phyloP scores from a whole-genome alignment of 257 asterid genomes.

The Fraxinus pennsylvanica region DNA sequence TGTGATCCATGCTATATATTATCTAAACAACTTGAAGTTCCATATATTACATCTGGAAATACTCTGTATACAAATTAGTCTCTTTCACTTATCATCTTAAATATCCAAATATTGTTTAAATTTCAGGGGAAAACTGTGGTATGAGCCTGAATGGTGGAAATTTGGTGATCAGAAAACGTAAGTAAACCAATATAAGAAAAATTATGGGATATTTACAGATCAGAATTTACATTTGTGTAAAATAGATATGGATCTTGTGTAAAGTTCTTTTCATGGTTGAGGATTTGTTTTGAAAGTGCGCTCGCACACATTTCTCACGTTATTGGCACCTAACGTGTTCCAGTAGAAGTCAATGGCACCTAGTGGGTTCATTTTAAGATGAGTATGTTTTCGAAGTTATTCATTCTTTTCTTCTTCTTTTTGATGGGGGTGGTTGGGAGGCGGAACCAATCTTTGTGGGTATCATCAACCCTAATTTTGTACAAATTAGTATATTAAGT shows the following conservation, averaged over 20 bases:
- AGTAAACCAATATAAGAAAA: conserved; percentile 31
- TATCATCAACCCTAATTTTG: neutral
- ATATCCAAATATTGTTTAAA: conserved; percentile 14
- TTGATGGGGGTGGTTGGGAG: neutral
- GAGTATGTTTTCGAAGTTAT: neutral
- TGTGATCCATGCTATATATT: neutral
- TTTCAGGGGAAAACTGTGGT: conserved; percentile 90
- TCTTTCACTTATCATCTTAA: conserved; percentile 21
- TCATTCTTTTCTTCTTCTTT: neutral
- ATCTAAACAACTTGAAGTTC: conserved; percentile 12
- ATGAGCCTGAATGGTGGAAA: conserved; percentile 98
- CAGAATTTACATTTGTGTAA: neutral
- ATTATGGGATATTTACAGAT: neutral
- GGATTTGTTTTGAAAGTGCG: neutral
- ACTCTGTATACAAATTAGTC: neutral
- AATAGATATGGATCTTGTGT: neutral
- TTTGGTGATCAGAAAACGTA: conserved; percentile 94
- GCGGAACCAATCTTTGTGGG: neutral
- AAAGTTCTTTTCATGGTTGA: neutral
- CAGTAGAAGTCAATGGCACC: conserved; percentile 10
- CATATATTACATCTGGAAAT: conserved; percentile 1
- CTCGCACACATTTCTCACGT: neutral
- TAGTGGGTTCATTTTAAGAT: conserved; percentile 9
- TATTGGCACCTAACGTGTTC: neutral
- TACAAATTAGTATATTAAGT: conserved; percentile 22